Conservation (phyloP, 2,329 filamentous ascomycete species). For the Alternaria incomplexa region DNA sequence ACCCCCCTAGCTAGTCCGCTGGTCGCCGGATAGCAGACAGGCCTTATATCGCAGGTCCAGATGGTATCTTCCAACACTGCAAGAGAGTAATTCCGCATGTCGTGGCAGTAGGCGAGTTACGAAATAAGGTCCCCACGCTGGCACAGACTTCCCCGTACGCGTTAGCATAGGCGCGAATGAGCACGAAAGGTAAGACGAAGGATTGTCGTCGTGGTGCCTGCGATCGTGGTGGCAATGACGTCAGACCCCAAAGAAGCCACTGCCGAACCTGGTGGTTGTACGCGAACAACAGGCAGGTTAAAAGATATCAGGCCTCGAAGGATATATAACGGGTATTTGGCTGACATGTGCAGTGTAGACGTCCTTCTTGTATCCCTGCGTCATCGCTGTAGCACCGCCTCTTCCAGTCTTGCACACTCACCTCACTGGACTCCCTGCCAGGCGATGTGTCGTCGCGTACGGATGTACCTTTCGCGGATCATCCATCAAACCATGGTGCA, state of each 20-base stretch:
- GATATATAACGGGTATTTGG: background rate
- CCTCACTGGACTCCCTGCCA: background rate
- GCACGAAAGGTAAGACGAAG: background rate
- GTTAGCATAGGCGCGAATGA: background rate
- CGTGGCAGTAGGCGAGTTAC: background rate
- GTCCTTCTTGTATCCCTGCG: background rate
- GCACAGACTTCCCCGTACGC: background rate
- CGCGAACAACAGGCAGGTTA: background rate
- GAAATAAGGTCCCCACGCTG: background rate
- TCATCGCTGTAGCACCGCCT: background rate
- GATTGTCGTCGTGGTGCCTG: background rate
- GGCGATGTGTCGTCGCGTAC: background rate
- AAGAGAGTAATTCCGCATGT: conserved; percentile 6
- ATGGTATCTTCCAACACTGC: background rate
- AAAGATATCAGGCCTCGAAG: background rate
- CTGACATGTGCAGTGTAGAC: background rate
- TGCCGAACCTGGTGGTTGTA: background rate
- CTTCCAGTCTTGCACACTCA: background rate
- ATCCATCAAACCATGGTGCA: background rate
- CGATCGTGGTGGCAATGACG: background rate
- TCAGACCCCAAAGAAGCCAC: background rate
- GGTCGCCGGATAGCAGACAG: background rate
- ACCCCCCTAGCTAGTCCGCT: conserved; percentile 7
- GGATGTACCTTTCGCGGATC: background rate
- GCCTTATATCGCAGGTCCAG: background rate